Conservation (phyloP, 208 protist genomes). For the Leishmania aethiopica region DNA sequence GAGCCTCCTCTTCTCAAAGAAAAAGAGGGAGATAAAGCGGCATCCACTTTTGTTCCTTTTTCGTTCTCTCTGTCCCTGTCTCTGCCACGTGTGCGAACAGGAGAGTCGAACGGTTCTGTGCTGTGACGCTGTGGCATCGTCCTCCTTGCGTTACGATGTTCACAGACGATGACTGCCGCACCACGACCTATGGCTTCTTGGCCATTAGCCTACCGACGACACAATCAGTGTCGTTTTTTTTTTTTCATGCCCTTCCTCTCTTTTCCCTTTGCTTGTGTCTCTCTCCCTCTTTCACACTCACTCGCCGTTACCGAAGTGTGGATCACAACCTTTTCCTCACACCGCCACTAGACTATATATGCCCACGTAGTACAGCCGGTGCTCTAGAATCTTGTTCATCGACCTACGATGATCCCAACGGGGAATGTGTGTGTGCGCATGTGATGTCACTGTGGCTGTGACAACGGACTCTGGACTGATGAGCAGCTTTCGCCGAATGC, state of each 20-base stretch:
- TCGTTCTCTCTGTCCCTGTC: not conserved
- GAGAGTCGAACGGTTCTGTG: not conserved
- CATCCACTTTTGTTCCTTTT: not conserved
- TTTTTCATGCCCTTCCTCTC: not conserved
- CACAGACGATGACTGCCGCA: not conserved
- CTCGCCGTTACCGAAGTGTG: not conserved
- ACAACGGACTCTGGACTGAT: not conserved
- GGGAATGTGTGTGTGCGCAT: not conserved
- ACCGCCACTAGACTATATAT: not conserved
- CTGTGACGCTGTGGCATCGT: not conserved
- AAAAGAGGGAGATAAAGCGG: not conserved
- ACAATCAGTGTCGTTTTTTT: not conserved
- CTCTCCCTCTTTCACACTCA: not conserved
- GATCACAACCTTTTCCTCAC: not conserved
- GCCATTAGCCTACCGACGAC: not conserved
- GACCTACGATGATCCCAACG: not conserved
- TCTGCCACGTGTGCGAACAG: not conserved
- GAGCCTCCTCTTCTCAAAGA: not conserved
- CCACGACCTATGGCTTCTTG: not conserved
- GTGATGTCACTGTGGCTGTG: not conserved
- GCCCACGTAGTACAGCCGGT: not conserved
- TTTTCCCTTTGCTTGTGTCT: not conserved
- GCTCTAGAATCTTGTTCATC: no score
- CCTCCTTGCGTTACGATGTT: not conserved
- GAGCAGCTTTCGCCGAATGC: constrained; percentile 37